Evolutionary conservation across 2,329 filamentous ascomycete genomes (phyloP).

Genomic region (Shiraia sp.): DNA sequence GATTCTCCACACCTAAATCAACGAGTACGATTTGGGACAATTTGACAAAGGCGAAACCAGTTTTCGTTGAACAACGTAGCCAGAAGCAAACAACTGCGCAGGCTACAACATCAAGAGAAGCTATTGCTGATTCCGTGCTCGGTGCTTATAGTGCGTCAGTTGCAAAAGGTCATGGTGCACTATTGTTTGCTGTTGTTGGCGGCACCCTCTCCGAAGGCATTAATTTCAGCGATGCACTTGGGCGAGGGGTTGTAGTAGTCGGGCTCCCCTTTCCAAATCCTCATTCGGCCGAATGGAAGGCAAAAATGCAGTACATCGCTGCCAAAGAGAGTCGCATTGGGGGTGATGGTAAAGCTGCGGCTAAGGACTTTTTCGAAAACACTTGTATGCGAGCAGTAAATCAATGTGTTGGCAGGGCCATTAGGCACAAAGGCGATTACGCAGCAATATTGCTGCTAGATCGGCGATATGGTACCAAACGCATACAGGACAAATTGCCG

Average conservation of each 20-base stretch:
- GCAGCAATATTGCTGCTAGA: slow-evolving; percentile 88
- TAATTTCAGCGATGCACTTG: slow-evolving; percentile 91
- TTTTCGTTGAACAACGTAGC: slow-evolving; percentile 44
- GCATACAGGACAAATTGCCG: slow-evolving; percentile 79
- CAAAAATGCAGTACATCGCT: slow-evolving; percentile 86
- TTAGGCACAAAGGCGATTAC: slow-evolving; percentile 85
- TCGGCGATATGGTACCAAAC: slow-evolving; percentile 71
- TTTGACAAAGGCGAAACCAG: slow-evolving; percentile 61
- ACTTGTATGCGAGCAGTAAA: slow-evolving; percentile 96
- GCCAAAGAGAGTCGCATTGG: slow-evolving; percentile 51
- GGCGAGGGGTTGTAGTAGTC: slow-evolving; percentile 87
- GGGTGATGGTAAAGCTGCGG: slow-evolving; percentile 52
- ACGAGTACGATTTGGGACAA: slow-evolving; percentile 55
- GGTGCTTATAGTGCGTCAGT: slow-evolving; percentile 73
- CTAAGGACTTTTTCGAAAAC: slow-evolving; percentile 87
- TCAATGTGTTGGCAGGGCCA: slow-evolving; percentile 91
- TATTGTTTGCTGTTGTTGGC: slow-evolving; percentile 88
- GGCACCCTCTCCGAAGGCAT: slow-evolving; percentile 97
- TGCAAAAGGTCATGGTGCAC: slow-evolving; percentile 63
- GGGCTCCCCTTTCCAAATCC: slow-evolving; percentile 93
- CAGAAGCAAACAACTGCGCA: slow-evolving; percentile 56
- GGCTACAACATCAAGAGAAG: slow-evolving; percentile 56
- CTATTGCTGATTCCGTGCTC: slow-evolving; percentile 69
- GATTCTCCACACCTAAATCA: slow-evolving; percentile 7
- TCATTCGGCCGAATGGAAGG: slow-evolving; percentile 87